Conservation (phyloP, 2,329 filamentous ascomycete species). For the Fonsecaea pedrosoi region DNA sequence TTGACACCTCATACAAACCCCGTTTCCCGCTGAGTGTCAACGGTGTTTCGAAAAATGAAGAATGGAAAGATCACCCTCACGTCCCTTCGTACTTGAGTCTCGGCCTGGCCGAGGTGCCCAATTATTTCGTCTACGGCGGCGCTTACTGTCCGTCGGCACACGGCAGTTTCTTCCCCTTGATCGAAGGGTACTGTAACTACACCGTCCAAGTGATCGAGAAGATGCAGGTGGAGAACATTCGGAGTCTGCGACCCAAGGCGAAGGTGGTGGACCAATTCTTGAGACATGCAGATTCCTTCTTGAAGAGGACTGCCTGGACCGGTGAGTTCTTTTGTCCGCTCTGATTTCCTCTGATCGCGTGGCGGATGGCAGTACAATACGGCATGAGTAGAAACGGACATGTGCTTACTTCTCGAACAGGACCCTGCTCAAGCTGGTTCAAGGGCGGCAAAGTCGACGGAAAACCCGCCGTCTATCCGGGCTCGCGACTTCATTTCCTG, state of each 20-base stretch:
- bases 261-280: conserved; percentile 45
- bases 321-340: conserved; percentile 1
- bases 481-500: conserved; percentile 49
- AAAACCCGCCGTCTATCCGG: conserved; percentile 50
- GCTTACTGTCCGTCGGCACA: conserved; percentile 42
- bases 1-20: conserved; percentile 38
- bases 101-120: conserved; percentile 38
- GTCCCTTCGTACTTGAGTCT: conserved; percentile 37
- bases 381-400: neutral
- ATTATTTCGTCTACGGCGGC: conserved; percentile 41
- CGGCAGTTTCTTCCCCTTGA: conserved; percentile 42
- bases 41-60: conserved; percentile 25
- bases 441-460: conserved; percentile 34
- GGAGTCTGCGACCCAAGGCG: conserved; percentile 26
- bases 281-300: conserved; percentile 50
- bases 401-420: conserved; percentile 15
- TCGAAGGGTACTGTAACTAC: conserved; percentile 39
- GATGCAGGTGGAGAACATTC: conserved; percentile 39
- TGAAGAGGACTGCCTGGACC: conserved; percentile 43
- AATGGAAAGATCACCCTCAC: conserved; percentile 31
- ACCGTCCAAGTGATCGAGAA: conserved; percentile 40
- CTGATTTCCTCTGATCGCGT: neutral
- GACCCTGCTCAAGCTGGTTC: conserved; percentile 29
- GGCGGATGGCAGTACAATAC: neutral
- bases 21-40: conserved; percentile 32